Evolutionary conservation across 345 rosid genomes (phyloP), one percentile per base, ranked within the genome.

Genomic region (Cardamine occulta): DNA sequence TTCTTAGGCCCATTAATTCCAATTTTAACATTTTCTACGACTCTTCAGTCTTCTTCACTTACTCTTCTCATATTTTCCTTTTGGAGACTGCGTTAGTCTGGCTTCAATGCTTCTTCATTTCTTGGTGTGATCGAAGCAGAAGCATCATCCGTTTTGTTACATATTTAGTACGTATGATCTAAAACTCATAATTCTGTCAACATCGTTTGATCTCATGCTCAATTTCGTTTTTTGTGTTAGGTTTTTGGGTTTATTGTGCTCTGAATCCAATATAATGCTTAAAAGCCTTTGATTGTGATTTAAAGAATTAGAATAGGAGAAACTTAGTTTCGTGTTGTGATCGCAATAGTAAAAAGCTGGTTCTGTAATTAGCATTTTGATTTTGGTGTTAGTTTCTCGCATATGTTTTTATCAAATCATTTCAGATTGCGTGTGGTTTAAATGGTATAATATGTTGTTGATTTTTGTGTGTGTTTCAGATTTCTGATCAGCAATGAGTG

Each of bases 401-500:
- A 23, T 51, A 3, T 31, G 51, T 49, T 1, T 31, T 32, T 13
- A 8, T 21, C 21, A 35, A 51, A 40, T 72, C 56, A 68, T 24
- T 63, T 12, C 45, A 29, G 32, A 66, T 23, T 60, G 56, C 26
- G 31, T 63, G 14, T 42, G 4, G 53, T 35, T 8, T 10, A 37
- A 49, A 67, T 52, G 53, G 53, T 60, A 35, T 17, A 34, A 18
- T 23, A 47, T 26, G 21, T 11, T 35, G 31, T 28, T 4, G 31
- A 28, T 28, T 28, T 28, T 3, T 37, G 53, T 28, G 28, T 32
- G 8, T 29, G 70, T 67, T 61, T 54, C 73, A 73, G 68, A 60
- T 51, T 59, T 58, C 4, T 53, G 21, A 12, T 61, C 57, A 68
- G 66, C 49, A 56, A 89, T 91, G 96, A 81, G 85, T 73, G 71